Conservation (phyloP, 1,284 basidiomycete genomes). For the Cutaneotrichosporon cavernicola region DNA sequence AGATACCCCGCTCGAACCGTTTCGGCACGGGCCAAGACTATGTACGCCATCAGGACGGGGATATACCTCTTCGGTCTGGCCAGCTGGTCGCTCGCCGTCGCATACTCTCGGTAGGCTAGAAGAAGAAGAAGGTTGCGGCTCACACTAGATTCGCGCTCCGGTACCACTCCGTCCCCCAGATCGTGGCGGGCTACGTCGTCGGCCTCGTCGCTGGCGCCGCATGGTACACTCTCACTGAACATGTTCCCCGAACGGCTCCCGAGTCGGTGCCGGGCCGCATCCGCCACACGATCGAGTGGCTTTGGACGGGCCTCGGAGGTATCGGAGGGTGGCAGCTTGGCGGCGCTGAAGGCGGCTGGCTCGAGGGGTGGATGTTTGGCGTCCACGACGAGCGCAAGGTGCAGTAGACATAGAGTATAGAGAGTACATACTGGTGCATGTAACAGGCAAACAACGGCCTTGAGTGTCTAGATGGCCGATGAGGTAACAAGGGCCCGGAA, state of each 20-base stretch:
- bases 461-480: neutral
- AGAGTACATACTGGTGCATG: constrained; percentile 13
- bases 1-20: constrained; percentile 14
- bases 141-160: constrained; percentile 43
- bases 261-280: constrained; percentile 25
- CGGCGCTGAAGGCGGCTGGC: constrained; percentile 43
- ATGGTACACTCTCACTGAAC: constrained; percentile 41
- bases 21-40: neutral
- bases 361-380: constrained; percentile 37
- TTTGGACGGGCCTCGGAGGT: constrained; percentile 45
- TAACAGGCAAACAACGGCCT: neutral
- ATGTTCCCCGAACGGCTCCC: constrained; percentile 35
- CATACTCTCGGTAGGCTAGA: constrained; percentile 44
- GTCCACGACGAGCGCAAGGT: constrained; percentile 13
- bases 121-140: constrained; percentile 9
- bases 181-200: constrained; percentile 41
- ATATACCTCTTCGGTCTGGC: constrained; percentile 42
- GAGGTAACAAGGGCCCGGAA: neutral
- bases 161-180: constrained; percentile 47
- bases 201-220: constrained; percentile 34
- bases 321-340: constrained; percentile 45
- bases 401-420: constrained; percentile 9
- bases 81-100: constrained; percentile 44
- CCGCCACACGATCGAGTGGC: constrained; percentile 27
- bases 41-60: constrained; percentile 28